These are phyloP conservation scores for Chaetoscypha palmicola DNA, from an alignment of 2,329 filamentous ascomycete species.

Conservation along the genomic window DNA sequence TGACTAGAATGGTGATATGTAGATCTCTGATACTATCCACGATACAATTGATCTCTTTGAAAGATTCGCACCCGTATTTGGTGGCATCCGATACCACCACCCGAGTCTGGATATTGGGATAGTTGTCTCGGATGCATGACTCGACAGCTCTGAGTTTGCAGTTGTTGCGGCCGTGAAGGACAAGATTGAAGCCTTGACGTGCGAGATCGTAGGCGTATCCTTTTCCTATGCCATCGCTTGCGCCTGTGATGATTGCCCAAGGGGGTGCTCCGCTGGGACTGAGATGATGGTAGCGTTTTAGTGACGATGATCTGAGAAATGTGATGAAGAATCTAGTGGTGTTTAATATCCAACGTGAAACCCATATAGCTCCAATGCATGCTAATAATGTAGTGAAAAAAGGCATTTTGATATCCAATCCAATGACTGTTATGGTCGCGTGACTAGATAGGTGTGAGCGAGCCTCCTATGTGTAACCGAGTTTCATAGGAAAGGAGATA, in stretches of 20 bases:
- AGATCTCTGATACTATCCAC: not conserved
- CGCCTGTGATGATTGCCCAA: slow-evolving; percentile 89
- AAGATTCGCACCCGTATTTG: not conserved
- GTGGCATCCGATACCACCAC: slow-evolving; percentile 2
- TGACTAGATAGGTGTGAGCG: too few species aligned
- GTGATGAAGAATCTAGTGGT: slow-evolving; percentile 2
- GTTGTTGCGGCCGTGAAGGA: slow-evolving; percentile 78
- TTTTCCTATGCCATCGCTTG: slow-evolving; percentile 93
- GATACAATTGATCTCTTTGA: not conserved
- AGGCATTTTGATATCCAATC: too few species aligned
- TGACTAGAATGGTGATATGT: slow-evolving; percentile 46
- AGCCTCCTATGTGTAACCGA: too few species aligned
- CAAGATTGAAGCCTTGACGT: slow-evolving; percentile 80
- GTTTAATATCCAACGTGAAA: slow-evolving; percentile 1
- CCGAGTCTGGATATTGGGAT: slow-evolving; percentile 2
- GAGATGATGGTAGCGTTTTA: slow-evolving; percentile 7
- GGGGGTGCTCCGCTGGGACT: slow-evolving; percentile 10
- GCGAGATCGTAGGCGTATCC: slow-evolving; percentile 87
- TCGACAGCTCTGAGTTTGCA: not conserved
- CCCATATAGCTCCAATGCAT: slow-evolving; percentile 1
- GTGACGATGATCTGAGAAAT: slow-evolving; percentile 3
- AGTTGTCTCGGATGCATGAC: not conserved
- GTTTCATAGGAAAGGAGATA: too few species aligned
- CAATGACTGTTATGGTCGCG: too few species aligned
- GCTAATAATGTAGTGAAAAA: slow-evolving; percentile 2